Percentiles rank a stretch among this genome's conserved stretches.
Evolutionary conservation across 129 eudicot species (phyloP).

Genomic region (Flaveria ramosissima): DNA sequence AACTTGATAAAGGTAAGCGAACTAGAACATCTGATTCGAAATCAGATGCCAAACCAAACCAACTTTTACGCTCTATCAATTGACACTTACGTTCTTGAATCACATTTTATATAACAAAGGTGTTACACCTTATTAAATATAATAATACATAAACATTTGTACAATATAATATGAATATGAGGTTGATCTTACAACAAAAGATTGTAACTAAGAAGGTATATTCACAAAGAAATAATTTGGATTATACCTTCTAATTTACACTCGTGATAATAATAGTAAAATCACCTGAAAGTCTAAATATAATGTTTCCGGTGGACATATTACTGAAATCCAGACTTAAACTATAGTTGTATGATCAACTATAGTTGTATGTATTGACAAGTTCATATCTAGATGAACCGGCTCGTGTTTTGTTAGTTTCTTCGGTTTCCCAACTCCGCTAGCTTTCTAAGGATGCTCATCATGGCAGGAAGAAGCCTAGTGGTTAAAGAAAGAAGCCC

Average conservation of each 20-base stretch:
- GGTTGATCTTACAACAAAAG: conserved; percentile 17
- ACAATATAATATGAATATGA: conserved; percentile 28
- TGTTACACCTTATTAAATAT: conserved; percentile 22
- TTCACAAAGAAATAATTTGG: conserved; percentile 2
- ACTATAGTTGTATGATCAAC: conserved; percentile 3
- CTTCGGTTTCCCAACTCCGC: conserved; percentile 29
- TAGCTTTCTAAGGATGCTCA: conserved; percentile 31
- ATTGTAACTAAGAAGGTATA: conserved; percentile 10
- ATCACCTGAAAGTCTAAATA: conserved; percentile 22
- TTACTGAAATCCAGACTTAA: conserved; percentile 32
- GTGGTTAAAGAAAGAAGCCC: conserved; percentile 32
- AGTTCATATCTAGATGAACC: conserved; percentile 9
- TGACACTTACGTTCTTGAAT: neutral
- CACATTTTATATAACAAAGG: conserved; percentile 16
- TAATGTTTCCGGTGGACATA: conserved; percentile 15
- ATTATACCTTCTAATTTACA: conserved; percentile 22
- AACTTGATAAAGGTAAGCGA: no score
- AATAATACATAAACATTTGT: conserved; percentile 24
- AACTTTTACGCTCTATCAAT: neutral
- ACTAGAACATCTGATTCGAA: no score
- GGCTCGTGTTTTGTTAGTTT: conserved; percentile 18
- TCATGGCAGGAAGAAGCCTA: conserved; percentile 34
- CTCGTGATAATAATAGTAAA: conserved; percentile 14
- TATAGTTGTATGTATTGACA: neutral
- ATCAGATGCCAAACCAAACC: neutral